Conservation (phyloP, 176 grass and related monocot species). For the Phyllostachys edulis region DNA sequence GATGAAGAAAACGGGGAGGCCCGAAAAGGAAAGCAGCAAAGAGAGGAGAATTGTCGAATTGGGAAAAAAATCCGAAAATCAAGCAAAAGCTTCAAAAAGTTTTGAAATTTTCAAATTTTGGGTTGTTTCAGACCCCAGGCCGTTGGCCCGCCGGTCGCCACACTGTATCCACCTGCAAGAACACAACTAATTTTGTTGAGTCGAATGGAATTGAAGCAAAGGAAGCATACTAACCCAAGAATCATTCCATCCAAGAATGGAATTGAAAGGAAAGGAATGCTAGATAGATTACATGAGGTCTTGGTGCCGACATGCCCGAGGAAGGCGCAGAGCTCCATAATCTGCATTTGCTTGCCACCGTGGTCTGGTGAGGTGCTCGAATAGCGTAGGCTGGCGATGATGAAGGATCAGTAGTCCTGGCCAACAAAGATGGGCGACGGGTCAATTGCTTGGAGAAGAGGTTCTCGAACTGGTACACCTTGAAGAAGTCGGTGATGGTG, state of each 20-base stretch:
- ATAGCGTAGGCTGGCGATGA: slow-evolving; percentile 62
- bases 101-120: no score
- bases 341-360: slow-evolving; percentile 80
- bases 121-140: no score
- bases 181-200: neutral
- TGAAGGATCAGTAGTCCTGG: slow-evolving; percentile 97
- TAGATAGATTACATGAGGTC: slow-evolving; percentile 55
- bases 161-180: slow-evolving; percentile 62
- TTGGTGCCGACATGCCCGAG: slow-evolving; percentile 77
- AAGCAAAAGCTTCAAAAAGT: no score
- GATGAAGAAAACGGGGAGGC: no score
- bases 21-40: no score
- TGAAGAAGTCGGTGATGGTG: slow-evolving; percentile 95
- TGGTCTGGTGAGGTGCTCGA: slow-evolving; percentile 68
- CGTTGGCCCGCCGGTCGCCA: slow-evolving; percentile 69
- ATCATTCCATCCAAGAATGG: neutral
- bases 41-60: no score
- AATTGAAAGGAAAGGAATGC: neutral
- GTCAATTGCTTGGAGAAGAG: slow-evolving; percentile 92
- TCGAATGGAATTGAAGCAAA: slow-evolving; percentile 1
- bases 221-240: neutral
- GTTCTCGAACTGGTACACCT: slow-evolving; percentile 98
- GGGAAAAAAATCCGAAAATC: no score
- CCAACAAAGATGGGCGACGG: slow-evolving; percentile 67
- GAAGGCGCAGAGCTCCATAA: slow-evolving; percentile 92